Conservation (phyloP, 192 early-diverging fungal genomes). For the Lobosporangium transversale region DNA sequence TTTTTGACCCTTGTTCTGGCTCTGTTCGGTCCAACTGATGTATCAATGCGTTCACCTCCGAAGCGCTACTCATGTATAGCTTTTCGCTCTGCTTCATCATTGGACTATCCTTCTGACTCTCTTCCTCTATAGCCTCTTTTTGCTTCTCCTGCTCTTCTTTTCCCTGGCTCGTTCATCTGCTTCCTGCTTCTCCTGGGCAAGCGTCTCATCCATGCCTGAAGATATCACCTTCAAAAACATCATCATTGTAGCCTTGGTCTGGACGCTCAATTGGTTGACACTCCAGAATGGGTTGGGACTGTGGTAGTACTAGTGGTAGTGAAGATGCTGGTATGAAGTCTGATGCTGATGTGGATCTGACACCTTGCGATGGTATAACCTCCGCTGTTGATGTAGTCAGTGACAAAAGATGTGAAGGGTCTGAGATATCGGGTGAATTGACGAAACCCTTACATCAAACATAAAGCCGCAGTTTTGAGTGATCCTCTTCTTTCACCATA, state of each 20-base stretch:
- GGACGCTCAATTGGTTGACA: not conserved
- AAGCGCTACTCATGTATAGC: slow-evolving; percentile 14
- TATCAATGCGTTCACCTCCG: slow-evolving; percentile 32
- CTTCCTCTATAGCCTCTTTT: not conserved
- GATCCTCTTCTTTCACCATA: not conserved
- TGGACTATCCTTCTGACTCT: not conserved
- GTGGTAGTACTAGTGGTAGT: not conserved
- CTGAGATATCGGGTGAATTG: not conserved
- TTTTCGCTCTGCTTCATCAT: slow-evolving; percentile 4
- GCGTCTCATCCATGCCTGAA: slow-evolving; percentile 47
- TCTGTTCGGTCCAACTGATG: slow-evolving; percentile 32
- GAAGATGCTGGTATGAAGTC: too few relatives aligned
- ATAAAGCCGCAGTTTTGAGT: slow-evolving; percentile 35
- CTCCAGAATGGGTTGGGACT: not conserved
- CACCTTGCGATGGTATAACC: not conserved
- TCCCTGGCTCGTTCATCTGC: slow-evolving; percentile 13
- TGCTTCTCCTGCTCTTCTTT: not conserved
- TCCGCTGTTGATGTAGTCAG: not conserved
- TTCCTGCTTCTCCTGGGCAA: slow-evolving; percentile 41
- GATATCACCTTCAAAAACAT: slow-evolving; percentile 49
- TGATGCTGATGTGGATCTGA: not conserved
- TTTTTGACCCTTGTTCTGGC: too few relatives aligned
- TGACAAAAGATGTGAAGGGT: not conserved
- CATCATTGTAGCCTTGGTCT: slow-evolving; percentile 30
- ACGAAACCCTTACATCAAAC: slow-evolving; percentile 12